Base-by-base conservation (phyloP, 2,329 filamentous ascomycete genomes). In the Chaetoscypha palmicola region DNA sequence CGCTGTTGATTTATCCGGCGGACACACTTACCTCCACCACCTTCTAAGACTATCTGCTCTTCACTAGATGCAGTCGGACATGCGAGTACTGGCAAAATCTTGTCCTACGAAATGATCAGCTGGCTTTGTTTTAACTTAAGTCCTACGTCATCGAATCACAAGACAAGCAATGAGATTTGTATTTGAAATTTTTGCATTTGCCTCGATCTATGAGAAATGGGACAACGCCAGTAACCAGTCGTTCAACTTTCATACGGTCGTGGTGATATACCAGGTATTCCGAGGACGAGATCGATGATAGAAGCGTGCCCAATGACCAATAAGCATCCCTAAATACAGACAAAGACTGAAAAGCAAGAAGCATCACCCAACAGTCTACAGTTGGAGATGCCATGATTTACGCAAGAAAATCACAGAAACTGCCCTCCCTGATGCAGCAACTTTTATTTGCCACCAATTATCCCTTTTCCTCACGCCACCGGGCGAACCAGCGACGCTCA, bases 401-500 rank as follows among this genome's bases (percentile, higher is more conserved):
- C 49, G 52, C 53, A 55, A 56, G 52, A 57, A 56, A 58, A 45
- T 16, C n/a, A 39, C 37, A 47, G 36, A 44, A 51, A 49, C 54
- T 51, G 47, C 49, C n/a, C 52, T 34, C 43, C 44, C 48, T 37
- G 23, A 47, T 50, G 54, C 56, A 60, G 58, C 57, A 56, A 60
- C 55, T 61, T 61, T 61, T 62, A 20, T 41, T 47, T 59, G 54
- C 53, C 51, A 51, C 51, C 49, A 48, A 57, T 59, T 57, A 56
- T 50, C 46, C 56, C 42, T 46, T 55, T 51, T 58, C 59, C 59
- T 50, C 59, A 49, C 52, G 55, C 48, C 48, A 35, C 54, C 60
- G 60, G 55, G 51, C 57, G 60, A 63, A 62, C 56, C 61, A 63
- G 56, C 51, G 42, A 50, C 56, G 53, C 60, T 62, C 61, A 57